phyloP scores from a whole-genome alignment of 2,329 filamentous ascomycete species.

The Xylaria sp. region DNA sequence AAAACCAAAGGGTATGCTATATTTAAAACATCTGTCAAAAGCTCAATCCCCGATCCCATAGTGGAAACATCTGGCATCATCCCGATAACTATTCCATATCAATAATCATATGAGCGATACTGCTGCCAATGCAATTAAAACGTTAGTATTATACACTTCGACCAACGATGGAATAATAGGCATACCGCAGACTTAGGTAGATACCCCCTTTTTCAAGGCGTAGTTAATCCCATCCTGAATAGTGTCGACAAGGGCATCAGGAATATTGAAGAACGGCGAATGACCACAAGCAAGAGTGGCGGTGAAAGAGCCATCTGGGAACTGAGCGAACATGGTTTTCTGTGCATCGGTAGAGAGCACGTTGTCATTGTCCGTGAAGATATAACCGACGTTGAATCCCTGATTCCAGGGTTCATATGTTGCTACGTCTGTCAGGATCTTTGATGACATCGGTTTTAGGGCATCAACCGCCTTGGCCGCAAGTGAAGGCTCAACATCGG shows the following conservation, averaged over 20 bases:
- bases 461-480: conserved; percentile 14
- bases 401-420: conserved; percentile 29
- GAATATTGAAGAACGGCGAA: conserved; percentile 29
- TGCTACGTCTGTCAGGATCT: conserved; percentile 3
- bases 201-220: conserved; percentile 1
- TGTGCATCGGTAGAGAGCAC: conserved; percentile 13
- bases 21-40: too few relatives aligned
- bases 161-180: too few relatives aligned
- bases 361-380: conserved; percentile 31
- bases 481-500: conserved; percentile 26
- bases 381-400: conserved; percentile 31
- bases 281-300: conserved; percentile 30
- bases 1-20: too few relatives aligned
- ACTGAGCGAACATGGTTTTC: conserved; percentile 22
- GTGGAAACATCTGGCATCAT: too few relatives aligned
- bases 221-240: conserved; percentile 12
- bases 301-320: conserved; percentile 27
- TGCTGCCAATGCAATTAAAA: too few relatives aligned
- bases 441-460: conserved; percentile 15
- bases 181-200: too few relatives aligned
- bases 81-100: too few relatives aligned
- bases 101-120: too few relatives aligned
- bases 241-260: conserved; percentile 12
- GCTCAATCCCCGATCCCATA: too few relatives aligned
- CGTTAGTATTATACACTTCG: too few relatives aligned